These are phyloP conservation scores for Geotrichum citri-aurantii DNA, from an alignment of 1,139 yeast species.

Conservation along the genomic window DNA sequence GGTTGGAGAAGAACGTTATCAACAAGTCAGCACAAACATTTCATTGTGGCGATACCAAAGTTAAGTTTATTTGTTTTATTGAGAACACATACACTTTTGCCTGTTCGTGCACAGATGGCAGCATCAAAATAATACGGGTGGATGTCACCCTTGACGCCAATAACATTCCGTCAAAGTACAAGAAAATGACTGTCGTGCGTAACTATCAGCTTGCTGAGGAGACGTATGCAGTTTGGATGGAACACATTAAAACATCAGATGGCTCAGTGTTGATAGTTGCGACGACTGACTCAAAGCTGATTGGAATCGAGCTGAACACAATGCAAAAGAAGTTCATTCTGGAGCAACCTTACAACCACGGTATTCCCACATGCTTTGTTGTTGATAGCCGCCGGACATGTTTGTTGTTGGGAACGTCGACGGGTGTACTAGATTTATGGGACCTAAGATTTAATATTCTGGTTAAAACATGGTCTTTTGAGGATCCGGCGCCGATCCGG, in stretches of 20 bases:
- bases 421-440: constrained; percentile 74
- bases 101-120: constrained; percentile 63
- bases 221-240: constrained; percentile 45
- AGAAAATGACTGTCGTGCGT: constrained; percentile 43
- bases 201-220: constrained; percentile 38
- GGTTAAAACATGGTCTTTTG: constrained; percentile 57
- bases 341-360: constrained; percentile 58
- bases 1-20: constrained; percentile 59
- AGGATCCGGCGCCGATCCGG: constrained; percentile 43
- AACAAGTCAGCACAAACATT: constrained; percentile 47
- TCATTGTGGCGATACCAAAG: constrained; percentile 27
- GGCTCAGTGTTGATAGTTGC: constrained; percentile 38
- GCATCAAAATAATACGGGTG: constrained; percentile 51
- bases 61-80: constrained; percentile 43
- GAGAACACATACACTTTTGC: constrained; percentile 60
- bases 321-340: constrained; percentile 46
- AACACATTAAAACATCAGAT: constrained; percentile 36
- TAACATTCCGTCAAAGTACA: constrained; percentile 33
- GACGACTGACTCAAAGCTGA: constrained; percentile 50
- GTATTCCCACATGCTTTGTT: constrained; percentile 55
- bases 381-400: constrained; percentile 53
- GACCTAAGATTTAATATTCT: constrained; percentile 64
- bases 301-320: constrained; percentile 54
- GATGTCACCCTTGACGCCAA: constrained; percentile 40
- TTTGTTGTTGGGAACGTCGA: constrained; percentile 67